Conservation (phyloP, 768 basidiomycete species). For the Termitomyces sp. region DNA sequence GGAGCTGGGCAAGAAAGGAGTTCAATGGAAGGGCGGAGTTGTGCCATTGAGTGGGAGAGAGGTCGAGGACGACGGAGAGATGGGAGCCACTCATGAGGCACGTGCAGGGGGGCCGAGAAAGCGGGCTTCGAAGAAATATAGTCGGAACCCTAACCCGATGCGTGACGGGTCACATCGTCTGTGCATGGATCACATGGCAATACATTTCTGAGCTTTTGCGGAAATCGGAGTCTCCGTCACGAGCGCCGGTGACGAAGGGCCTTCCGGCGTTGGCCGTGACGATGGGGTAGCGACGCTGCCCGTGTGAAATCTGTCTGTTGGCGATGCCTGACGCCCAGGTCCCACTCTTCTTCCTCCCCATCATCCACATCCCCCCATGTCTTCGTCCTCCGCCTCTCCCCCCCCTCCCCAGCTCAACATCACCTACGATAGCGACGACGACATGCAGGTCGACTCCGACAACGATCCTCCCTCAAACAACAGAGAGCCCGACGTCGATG, state of each 20-base stretch:
- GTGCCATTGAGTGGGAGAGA: constrained; percentile 87
- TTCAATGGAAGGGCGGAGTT: constrained; percentile 64
- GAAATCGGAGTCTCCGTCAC: constrained; percentile 48
- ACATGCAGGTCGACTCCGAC: constrained; percentile 74
- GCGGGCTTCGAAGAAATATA: constrained; percentile 11
- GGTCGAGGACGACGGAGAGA: constrained; percentile 81
- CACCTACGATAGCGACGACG: constrained; percentile 58
- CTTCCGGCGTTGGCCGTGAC: constrained; percentile 59
- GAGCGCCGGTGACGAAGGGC: constrained; percentile 54
- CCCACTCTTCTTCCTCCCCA: constrained; percentile 34
- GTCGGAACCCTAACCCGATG: constrained; percentile 2
- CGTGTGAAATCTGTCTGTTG: constrained; percentile 55
- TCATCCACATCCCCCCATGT: constrained; percentile 29
- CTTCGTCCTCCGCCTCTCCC: constrained; percentile 25
- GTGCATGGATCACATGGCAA: constrained; percentile 9
- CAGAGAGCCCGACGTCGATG: constrained; percentile 54
- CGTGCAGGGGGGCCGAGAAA: constrained; percentile 3
- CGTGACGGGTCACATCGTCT: not conserved
- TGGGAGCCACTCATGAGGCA: constrained; percentile 34
- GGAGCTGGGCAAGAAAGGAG: constrained; percentile 77
- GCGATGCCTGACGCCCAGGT: constrained; percentile 51
- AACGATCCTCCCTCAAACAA: constrained; percentile 38
- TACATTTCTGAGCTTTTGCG: constrained; percentile 17
- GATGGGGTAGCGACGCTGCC: constrained; percentile 53
- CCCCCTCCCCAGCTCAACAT: constrained; percentile 44